Conservation (phyloP, 495 filamentous ascomycete genomes). For the Talaromyces adpressus region DNA sequence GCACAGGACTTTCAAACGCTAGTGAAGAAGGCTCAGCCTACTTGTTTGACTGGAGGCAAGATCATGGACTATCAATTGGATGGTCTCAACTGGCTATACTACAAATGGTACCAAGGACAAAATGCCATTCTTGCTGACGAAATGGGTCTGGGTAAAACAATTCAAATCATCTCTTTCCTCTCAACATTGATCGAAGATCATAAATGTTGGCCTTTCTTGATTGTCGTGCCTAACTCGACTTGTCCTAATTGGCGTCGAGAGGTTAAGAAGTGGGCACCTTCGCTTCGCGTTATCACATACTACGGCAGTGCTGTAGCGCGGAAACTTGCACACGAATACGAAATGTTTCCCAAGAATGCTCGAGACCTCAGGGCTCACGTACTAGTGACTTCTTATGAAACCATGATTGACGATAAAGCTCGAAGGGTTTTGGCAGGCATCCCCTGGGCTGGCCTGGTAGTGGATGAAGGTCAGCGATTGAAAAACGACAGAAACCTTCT, state of each 20-base stretch:
- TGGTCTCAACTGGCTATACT: constrained; percentile 95
- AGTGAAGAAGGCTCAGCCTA: constrained; percentile 65
- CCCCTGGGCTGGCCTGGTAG: constrained; percentile 81
- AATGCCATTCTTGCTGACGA: constrained; percentile 97
- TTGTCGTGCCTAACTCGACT: constrained; percentile 91
- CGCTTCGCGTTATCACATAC: constrained; percentile 81
- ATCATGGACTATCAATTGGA: constrained; percentile 93
- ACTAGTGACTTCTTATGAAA: constrained; percentile 91
- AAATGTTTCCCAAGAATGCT: constrained; percentile 66
- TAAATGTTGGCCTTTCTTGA: constrained; percentile 82
- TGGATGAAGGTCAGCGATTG: constrained; percentile 93
- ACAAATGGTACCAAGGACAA: constrained; percentile 70
- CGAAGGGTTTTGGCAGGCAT: constrained; percentile 55
- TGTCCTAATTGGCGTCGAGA: constrained; percentile 96
- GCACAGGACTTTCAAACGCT: constrained; percentile 59
- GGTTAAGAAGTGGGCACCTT: constrained; percentile 88
- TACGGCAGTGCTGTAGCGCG: constrained; percentile 69
- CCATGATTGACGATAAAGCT: constrained; percentile 62
- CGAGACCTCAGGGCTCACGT: constrained; percentile 73
- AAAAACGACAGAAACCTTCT: constrained; percentile 87
- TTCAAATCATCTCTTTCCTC: constrained; percentile 84
- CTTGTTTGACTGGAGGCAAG: constrained; percentile 64
- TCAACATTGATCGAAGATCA: constrained; percentile 73
- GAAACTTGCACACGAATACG: constrained; percentile 62
- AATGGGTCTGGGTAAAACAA: constrained; percentile 98